These are phyloP conservation scores for Citrus trifoliata DNA, from an alignment of 345 rosid species.

Conservation along the genomic window DNA sequence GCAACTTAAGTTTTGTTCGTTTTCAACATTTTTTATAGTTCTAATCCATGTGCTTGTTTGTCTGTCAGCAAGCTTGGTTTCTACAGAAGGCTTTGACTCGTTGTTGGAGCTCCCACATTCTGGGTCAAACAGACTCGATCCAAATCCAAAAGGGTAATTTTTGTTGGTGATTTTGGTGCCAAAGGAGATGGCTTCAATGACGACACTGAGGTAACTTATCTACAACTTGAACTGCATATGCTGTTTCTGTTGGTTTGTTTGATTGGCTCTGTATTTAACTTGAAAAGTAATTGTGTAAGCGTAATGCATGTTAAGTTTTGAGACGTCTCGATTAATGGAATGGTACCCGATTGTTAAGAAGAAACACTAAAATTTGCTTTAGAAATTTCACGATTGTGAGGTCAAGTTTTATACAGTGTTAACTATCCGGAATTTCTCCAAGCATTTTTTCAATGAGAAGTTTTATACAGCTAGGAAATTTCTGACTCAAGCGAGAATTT, in stretches of 20 bases:
- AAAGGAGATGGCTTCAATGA: conserved; percentile 61
- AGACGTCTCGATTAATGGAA: conserved; percentile 1
- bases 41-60: conserved; percentile 5
- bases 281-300: background rate
- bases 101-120: conserved; percentile 53
- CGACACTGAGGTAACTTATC: conserved; percentile 56
- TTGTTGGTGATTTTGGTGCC: conserved; percentile 62
- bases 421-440: background rate
- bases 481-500: too few relatives aligned
- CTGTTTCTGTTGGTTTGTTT: background rate
- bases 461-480: background rate
- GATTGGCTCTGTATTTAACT: background rate
- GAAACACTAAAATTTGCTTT: background rate
- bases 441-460: background rate
- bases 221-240: background rate
- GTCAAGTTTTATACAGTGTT: background rate
- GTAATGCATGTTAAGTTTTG: background rate
- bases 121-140: conserved; percentile 33
- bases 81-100: conserved; percentile 48
- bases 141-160: conserved; percentile 52
- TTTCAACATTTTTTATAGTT: conserved; percentile 8
- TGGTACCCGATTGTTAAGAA: background rate
- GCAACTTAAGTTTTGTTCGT: conserved; percentile 17
- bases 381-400: background rate
- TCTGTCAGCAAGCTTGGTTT: conserved; percentile 19